A percentile compares a stretch with the other conserved stretches of the same genome.
These are phyloP conservation scores for Themeda triandra DNA, from an alignment of 176 grass and related monocot species.

Conservation along the genomic window DNA sequence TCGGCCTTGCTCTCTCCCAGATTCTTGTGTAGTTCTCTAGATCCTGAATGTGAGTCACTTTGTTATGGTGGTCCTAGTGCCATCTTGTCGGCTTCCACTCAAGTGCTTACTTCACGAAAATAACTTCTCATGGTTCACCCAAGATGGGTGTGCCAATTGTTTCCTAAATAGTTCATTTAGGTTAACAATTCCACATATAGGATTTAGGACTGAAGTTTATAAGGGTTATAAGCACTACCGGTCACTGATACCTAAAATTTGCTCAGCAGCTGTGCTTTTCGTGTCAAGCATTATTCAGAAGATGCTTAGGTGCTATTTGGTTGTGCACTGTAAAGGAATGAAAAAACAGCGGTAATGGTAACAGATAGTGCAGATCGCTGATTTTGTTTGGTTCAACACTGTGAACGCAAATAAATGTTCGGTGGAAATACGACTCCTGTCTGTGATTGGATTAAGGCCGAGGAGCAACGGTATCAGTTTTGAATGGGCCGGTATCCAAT, in stretches of 20 bases:
- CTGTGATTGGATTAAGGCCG: too few relatives aligned
- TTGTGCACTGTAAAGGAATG: too few relatives aligned
- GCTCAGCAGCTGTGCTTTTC: not conserved
- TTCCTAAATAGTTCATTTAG: not conserved
- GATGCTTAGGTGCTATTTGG: not conserved
- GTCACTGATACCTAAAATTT: not conserved
- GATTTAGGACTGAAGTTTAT: not conserved
- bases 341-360: too few relatives aligned
- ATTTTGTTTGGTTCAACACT: too few relatives aligned
- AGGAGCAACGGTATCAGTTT: too few relatives aligned
- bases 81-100: constrained; percentile 18
- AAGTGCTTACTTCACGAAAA: not conserved
- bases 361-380: too few relatives aligned
- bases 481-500: too few relatives aligned
- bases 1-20: constrained; percentile 22
- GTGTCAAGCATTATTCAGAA: not conserved
- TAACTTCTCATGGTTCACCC: not conserved
- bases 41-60: constrained; percentile 26
- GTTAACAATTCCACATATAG: not conserved
- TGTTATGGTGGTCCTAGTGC: not conserved
- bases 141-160: not conserved
- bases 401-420: too few relatives aligned
- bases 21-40: constrained; percentile 39
- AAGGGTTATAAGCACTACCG: not conserved
- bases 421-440: too few relatives aligned